Percentiles rank a stretch among this genome's conserved stretches.
Conservation (phyloP, 2,329 filamentous ascomycete species). For the Daldinia sp. region DNA sequence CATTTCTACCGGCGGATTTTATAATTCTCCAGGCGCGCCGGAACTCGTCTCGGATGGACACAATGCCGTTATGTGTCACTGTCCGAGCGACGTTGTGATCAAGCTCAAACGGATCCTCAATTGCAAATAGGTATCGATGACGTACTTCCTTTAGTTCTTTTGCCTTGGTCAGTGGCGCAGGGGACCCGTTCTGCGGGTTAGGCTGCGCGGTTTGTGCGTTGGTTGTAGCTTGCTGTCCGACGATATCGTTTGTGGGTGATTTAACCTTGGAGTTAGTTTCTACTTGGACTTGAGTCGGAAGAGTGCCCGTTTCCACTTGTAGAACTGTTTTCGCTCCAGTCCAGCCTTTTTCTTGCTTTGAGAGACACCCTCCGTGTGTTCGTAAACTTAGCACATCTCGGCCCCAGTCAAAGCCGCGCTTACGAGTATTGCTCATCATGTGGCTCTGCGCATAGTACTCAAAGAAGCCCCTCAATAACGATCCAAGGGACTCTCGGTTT, state of each 20-base stretch:
- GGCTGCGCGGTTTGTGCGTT: constrained; percentile 20
- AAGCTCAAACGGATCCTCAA: constrained; percentile 90
- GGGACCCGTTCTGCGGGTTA: constrained; percentile 17
- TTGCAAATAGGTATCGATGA: constrained; percentile 84
- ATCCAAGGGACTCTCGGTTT: constrained; percentile 75
- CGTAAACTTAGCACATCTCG: constrained; percentile 81
- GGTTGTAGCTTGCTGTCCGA: not conserved
- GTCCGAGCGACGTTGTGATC: constrained; percentile 90
- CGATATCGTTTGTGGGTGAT: constrained; percentile 34
- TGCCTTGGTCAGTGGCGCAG: constrained; percentile 39
- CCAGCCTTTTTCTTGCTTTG: constrained; percentile 85
- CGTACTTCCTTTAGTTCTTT: constrained; percentile 71
- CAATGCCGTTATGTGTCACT: constrained; percentile 83
- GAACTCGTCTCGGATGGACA: constrained; percentile 85
- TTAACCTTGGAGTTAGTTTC: constrained; percentile 22
- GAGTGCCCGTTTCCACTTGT: constrained; percentile 55
- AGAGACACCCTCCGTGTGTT: constrained; percentile 71
- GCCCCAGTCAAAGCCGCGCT: constrained; percentile 79
- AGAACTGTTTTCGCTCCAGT: constrained; percentile 78
- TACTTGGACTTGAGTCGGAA: constrained; percentile 36
- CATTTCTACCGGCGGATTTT: constrained; percentile 56
- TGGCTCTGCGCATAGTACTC: constrained; percentile 78
- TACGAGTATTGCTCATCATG: constrained; percentile 58
- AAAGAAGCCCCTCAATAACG: constrained; percentile 83
- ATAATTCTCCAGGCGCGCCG: constrained; percentile 80